Base-by-base conservation (phyloP, 345 rosid genomes). In the Sapria himalayana region DNA sequence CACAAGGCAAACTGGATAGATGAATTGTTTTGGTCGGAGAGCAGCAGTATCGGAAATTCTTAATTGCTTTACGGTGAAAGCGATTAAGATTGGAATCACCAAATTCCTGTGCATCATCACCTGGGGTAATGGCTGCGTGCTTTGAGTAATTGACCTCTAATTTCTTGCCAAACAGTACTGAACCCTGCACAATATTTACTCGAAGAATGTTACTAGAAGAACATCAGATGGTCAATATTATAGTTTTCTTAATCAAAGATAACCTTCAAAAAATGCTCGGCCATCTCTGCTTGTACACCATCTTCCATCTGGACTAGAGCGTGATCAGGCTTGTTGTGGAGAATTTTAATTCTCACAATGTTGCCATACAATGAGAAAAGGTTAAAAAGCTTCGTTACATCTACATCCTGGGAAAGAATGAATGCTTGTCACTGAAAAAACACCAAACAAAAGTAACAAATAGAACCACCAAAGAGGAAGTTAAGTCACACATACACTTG, bases 281-380 rank as follows among this genome's bases (percentile, higher is more conserved):
- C 98, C 53, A 89, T 63, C 50, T 89, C 98, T 37, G 98, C 79
- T 59, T 84, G 98, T 54, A 89, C 79, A 36, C 98, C 98, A 50
- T 89, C 98, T 2, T 84, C 95, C 98, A 89, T 74, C 74, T 89
- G 93, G 58, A 89, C 75, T 22, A 89, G 86, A 10, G 98, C 98
- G 58, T 89, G 98, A 54, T 89, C 98, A 7, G 95, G 93, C 62
- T 89, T 89, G 59, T 79, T 82, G 32, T 77, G 95, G 29, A 89
- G 92, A 65, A 79, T 70, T 56, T 89, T 89, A 36, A 89, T 84
- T 47, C 93, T 74, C 58, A 77, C 69, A 52, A 89, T 89, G 62
- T 89, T 89, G 43, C 98, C 98, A 41, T 89, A 89, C 24, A 89
- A 76, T 22, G 98, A 89, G 56, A 89, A 89, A 18, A 89, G 63